These are phyloP conservation scores for Crithidia expoeki DNA, from an alignment of 208 protist species.

Conservation along the genomic window DNA sequence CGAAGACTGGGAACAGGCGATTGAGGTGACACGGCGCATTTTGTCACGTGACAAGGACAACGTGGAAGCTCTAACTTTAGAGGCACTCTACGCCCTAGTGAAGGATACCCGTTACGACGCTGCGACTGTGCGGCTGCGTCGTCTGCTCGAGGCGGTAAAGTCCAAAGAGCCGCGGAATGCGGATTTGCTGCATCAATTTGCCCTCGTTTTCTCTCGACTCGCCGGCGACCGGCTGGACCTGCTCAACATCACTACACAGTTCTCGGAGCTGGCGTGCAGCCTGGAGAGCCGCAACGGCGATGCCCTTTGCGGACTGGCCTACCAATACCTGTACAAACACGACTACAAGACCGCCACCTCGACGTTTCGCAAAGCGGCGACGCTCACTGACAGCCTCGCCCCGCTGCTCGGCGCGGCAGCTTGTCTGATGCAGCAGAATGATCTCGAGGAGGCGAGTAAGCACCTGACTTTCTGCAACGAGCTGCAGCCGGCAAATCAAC, in stretches of 20 bases:
- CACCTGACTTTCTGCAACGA: slow-evolving; percentile 90
- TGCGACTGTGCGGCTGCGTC: slow-evolving; percentile 60
- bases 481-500: slow-evolving; percentile 77
- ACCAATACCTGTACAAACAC: slow-evolving; percentile 73
- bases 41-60: slow-evolving; percentile 78
- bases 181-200: slow-evolving; percentile 64
- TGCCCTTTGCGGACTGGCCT: slow-evolving; percentile 84
- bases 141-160: slow-evolving; percentile 64
- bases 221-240: slow-evolving; percentile 43
- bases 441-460: slow-evolving; percentile 80
- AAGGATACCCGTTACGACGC: slow-evolving; percentile 73
- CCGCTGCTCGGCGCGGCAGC: slow-evolving; percentile 78
- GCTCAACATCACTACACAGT: slow-evolving; percentile 64
- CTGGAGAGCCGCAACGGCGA: slow-evolving; percentile 71
- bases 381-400: slow-evolving; percentile 74
- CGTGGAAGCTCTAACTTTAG: slow-evolving; percentile 76
- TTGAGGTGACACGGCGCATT: slow-evolving; percentile 85
- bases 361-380: slow-evolving; percentile 76
- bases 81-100: slow-evolving; percentile 78
- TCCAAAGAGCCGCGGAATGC: slow-evolving; percentile 85
- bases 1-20: slow-evolving; percentile 94
- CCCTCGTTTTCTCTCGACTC: slow-evolving; percentile 79
- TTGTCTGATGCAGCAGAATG: slow-evolving; percentile 65
- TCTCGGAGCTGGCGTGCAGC: slow-evolving; percentile 67
- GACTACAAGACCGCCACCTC: slow-evolving; percentile 75